Conservation (phyloP, 345 rosid genomes). For the Nephelium lappaceum region DNA sequence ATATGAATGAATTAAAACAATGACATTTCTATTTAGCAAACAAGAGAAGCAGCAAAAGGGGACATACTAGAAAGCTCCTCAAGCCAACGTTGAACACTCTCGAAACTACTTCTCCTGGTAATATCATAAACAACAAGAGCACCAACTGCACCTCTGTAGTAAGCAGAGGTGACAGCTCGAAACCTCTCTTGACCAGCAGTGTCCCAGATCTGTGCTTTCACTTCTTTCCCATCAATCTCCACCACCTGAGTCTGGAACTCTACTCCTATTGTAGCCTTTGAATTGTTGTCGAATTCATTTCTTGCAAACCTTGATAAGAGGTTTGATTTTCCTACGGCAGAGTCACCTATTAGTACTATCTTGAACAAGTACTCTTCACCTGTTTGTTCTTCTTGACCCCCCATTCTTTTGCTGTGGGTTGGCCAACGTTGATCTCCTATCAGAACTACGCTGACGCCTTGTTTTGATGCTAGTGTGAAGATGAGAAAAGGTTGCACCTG, state of each 20-base stretch:
- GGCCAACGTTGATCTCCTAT: background rate
- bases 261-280: conserved; percentile 93
- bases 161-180: conserved; percentile 93
- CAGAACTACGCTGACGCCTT: background rate
- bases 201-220: conserved; percentile 98
- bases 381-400: conserved; percentile 31
- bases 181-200: conserved; percentile 98
- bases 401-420: conserved; percentile 38
- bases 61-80: conserved; percentile 70
- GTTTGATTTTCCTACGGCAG: conserved; percentile 94
- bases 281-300: conserved; percentile 83
- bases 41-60: too few relatives aligned
- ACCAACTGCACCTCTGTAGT: conserved; percentile 95
- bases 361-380: conserved; percentile 87
- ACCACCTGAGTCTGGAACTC: conserved; percentile 86
- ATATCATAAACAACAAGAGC: conserved; percentile 92
- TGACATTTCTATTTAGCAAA: too few relatives aligned
- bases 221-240: conserved; percentile 87
- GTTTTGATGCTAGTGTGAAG: conserved; percentile 7
- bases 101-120: conserved; percentile 66
- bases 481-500: conserved; percentile 26
- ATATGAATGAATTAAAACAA: too few relatives aligned
- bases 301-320: conserved; percentile 75
- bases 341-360: conserved; percentile 91
- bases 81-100: conserved; percentile 89